Evolutionary conservation across 23 red algal genomes (phyloP).

Genomic region (Pyropia haitanensis): DNA sequence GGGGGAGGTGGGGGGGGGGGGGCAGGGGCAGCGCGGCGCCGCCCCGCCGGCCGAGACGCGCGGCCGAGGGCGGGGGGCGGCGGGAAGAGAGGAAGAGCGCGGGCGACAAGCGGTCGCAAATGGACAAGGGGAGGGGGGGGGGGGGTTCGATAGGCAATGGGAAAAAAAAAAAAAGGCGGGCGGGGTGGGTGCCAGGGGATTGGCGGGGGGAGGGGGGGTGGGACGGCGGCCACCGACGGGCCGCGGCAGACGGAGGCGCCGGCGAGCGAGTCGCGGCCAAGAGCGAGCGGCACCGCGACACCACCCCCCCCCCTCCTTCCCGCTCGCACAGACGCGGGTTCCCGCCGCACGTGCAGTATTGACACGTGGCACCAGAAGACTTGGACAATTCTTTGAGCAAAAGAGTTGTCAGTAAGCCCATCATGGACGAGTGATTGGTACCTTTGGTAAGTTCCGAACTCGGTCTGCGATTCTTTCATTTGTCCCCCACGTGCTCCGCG

Average conservation of each 20-base stretch:
- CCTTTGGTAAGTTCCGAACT: too few relatives aligned
- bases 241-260: background rate
- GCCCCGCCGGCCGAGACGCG: background rate
- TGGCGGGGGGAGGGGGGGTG: background rate
- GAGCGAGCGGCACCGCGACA: too few relatives aligned
- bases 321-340: too few relatives aligned
- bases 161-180: background rate
- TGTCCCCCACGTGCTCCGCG: too few relatives aligned
- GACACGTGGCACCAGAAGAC: too few relatives aligned
- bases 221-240: background rate
- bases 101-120: background rate
- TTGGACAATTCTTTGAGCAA: too few relatives aligned
- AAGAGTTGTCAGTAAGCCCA: too few relatives aligned
- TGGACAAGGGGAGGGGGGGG: background rate
- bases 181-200: slow-evolving; percentile 1
- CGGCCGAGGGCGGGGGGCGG: background rate
- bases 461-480: too few relatives aligned
- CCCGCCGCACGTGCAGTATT: too few relatives aligned
- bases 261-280: too few relatives aligned
- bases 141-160: background rate
- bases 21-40: background rate
- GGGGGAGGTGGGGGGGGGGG: slow-evolving; percentile 4
- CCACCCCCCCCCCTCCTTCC: too few relatives aligned
- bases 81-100: background rate
- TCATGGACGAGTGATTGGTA: too few relatives aligned